Conservation (phyloP, 495 filamentous ascomycete genomes). For the Viridothelium virens region DNA sequence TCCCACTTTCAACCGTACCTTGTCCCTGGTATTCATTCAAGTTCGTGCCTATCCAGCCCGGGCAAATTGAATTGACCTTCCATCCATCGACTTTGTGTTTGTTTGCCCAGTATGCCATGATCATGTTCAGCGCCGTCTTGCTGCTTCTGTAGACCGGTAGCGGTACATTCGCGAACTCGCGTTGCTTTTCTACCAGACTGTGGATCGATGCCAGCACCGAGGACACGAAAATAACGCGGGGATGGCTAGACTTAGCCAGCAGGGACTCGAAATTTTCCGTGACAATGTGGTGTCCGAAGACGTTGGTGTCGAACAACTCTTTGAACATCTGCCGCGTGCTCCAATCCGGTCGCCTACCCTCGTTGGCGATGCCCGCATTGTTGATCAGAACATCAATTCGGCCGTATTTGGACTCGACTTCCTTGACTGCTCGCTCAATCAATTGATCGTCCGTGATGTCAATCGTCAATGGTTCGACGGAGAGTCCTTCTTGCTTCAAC, state of each 20-base stretch:
- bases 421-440: conserved; percentile 15
- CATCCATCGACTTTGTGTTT: conserved; percentile 6
- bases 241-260: neutral
- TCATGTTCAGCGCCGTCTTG: conserved; percentile 7
- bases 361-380: conserved; percentile 11
- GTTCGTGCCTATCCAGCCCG: neutral
- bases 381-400: conserved; percentile 19
- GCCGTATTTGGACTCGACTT: conserved; percentile 14
- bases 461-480: conserved; percentile 19
- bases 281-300: conserved; percentile 2
- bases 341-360: neutral
- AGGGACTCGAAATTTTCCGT: conserved; percentile 1
- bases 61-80: conserved; percentile 8
- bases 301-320: conserved; percentile 1
- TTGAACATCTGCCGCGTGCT: neutral
- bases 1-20: neutral
- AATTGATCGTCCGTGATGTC: conserved; percentile 18
- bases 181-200: neutral
- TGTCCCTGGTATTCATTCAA: neutral
- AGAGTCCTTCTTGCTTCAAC: conserved; percentile 4
- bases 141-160: neutral
- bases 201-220: neutral
- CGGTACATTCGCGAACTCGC: neutral
- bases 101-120: conserved; percentile 1
- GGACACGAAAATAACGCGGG: neutral